Percentiles rank a stretch among this genome's conserved stretches.
Evolutionary conservation across 169 alveolate genomes (phyloP).

Genomic region (Plasmodium ovale): DNA sequence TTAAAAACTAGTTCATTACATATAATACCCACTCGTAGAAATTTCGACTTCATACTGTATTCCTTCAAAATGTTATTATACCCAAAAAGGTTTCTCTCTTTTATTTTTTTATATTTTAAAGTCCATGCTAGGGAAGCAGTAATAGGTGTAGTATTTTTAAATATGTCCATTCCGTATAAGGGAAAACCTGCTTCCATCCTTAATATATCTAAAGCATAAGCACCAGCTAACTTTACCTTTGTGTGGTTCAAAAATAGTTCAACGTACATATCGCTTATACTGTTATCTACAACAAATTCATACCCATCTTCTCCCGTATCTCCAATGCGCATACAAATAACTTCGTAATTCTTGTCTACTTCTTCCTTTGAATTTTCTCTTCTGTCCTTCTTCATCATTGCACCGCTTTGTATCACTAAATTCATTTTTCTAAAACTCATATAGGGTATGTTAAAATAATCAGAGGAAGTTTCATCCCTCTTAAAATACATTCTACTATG

Average conservation of each 20-base stretch:
- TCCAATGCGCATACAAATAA: constrained; percentile 76
- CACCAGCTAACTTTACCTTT: constrained; percentile 78
- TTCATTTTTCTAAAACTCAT: constrained; percentile 71
- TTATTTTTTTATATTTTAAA: constrained; percentile 78
- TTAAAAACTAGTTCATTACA: constrained; percentile 67
- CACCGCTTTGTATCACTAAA: constrained; percentile 1
- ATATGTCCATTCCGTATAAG: constrained; percentile 79
- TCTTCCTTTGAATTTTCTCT: background rate
- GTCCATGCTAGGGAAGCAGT: constrained; percentile 84
- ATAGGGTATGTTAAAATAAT: constrained; percentile 61
- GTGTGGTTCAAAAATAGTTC: constrained; percentile 74
- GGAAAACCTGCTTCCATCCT: constrained; percentile 86
- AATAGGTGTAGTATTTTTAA: constrained; percentile 83
- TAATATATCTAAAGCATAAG: constrained; percentile 79
- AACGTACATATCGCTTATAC: constrained; percentile 23
- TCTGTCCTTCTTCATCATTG: background rate
- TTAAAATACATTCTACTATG: constrained; percentile 5
- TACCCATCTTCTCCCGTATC: constrained; percentile 87
- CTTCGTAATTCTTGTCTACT: constrained; percentile 34
- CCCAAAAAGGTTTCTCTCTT: constrained; percentile 80
- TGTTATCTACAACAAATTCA: constrained; percentile 78
- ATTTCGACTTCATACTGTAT: constrained; percentile 49
- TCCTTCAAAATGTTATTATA: constrained; percentile 69
- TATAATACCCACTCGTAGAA: constrained; percentile 57
- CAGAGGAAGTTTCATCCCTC: background rate